Evolutionary conservation across 805 yeast species (phyloP).

Genomic region (Ogataea henricii): DNA sequence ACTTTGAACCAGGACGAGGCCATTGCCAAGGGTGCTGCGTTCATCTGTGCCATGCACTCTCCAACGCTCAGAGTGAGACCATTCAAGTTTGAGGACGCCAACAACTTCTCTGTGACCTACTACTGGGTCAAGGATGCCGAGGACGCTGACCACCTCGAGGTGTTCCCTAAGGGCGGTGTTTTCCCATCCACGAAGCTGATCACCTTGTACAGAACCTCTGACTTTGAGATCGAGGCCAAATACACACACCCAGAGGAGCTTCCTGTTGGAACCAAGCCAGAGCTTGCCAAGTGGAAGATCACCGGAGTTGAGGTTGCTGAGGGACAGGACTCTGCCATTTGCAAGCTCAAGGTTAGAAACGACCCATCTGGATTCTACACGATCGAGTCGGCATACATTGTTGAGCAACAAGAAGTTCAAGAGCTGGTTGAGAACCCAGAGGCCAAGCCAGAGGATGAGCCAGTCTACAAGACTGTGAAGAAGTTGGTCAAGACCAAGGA

Average conservation of each 20-base stretch:
- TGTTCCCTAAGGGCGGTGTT: conserved; percentile 89
- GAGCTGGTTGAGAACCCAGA: conserved; percentile 75
- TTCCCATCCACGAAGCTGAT: conserved; percentile 96
- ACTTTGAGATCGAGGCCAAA: conserved; percentile 82
- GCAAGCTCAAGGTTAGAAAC: conserved; percentile 92
- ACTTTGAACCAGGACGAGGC: conserved; percentile 99
- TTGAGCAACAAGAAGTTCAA: conserved; percentile 86
- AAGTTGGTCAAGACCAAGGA: conserved; percentile 91
- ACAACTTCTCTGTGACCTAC: conserved; percentile 90
- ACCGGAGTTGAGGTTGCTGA: conserved; percentile 80
- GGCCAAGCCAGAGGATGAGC: conserved; percentile 67
- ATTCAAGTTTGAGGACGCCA: conserved; percentile 95
- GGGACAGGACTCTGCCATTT: conserved; percentile 77
- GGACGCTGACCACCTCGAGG: conserved; percentile 90
- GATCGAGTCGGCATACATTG: conserved; percentile 91
- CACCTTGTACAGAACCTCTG: conserved; percentile 88
- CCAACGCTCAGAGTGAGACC: conserved; percentile 99
- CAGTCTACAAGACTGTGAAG: conserved; percentile 86
- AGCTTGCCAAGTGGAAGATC: conserved; percentile 82
- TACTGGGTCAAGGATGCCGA: conserved; percentile 93
- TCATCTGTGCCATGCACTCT: conserved; percentile 97
- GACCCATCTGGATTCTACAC: conserved; percentile 96
- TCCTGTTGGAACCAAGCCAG: conserved; percentile 65
- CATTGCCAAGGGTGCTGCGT: conserved; percentile 98
- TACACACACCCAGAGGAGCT: conserved; percentile 76